Evolutionary conservation across 176 grass and related monocot species (phyloP).

Genomic region (Juncus inflexus): DNA sequence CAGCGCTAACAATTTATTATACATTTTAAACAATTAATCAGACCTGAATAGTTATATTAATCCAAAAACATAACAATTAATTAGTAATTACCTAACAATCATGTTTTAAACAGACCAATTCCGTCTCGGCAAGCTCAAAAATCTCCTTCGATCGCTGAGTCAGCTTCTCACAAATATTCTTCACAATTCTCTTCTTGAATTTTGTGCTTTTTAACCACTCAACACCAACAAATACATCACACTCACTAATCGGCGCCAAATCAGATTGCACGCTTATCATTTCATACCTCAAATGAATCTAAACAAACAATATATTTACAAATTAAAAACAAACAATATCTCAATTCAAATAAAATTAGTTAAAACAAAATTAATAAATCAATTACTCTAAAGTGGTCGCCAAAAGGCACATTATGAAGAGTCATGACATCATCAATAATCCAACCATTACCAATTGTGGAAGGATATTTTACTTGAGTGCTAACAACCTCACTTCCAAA

Average conservation of each 20-base stretch:
- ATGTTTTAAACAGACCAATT: slow-evolving; percentile 32
- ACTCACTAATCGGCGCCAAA: slow-evolving; percentile 31
- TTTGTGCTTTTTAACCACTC: slow-evolving; percentile 74
- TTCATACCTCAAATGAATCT: slow-evolving; percentile 64
- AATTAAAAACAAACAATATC: neutral
- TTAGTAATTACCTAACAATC: neutral
- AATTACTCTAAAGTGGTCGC: slow-evolving; percentile 58
- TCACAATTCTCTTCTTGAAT: slow-evolving; percentile 60
- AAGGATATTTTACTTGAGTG: slow-evolving; percentile 48
- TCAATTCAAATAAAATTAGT: neutral
- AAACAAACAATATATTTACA: neutral
- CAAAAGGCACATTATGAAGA: slow-evolving; percentile 67
- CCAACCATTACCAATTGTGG: slow-evolving; percentile 52
- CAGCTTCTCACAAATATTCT: slow-evolving; percentile 69
- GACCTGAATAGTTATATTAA: too few species aligned
- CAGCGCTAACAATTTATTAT: too few species aligned
- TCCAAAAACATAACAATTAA: too few species aligned
- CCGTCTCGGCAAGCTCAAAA: slow-evolving; percentile 57
- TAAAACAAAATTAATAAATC: neutral
- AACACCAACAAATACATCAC: slow-evolving; percentile 54
- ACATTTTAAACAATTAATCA: too few species aligned
- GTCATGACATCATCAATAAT: slow-evolving; percentile 55
- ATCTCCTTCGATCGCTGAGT: slow-evolving; percentile 60
- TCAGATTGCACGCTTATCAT: slow-evolving; percentile 18
- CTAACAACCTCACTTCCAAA: slow-evolving; percentile 76